These are phyloP conservation scores for Pseudogymnoascus sp. DNA, from an alignment of 2,329 filamentous ascomycete species.

Conservation along the genomic window DNA sequence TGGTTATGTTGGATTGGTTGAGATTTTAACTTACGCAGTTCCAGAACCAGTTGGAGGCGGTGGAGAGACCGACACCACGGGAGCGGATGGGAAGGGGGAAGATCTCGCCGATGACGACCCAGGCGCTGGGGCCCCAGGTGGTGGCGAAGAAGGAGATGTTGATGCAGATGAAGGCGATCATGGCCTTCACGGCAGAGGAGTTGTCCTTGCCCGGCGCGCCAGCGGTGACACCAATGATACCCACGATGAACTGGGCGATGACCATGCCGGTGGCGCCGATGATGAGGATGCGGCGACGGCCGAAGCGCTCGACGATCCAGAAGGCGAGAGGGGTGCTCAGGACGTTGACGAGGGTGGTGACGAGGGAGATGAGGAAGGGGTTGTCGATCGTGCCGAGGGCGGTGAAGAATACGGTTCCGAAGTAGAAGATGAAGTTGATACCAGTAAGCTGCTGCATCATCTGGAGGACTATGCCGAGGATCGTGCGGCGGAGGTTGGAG, in stretches of 20 bases:
- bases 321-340: constrained; percentile 71
- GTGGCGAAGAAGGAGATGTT: constrained; percentile 88
- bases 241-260: constrained; percentile 74
- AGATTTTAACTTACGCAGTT: constrained; percentile 44
- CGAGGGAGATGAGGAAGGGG: constrained; percentile 52
- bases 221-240: constrained; percentile 43
- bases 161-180: constrained; percentile 80
- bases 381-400: constrained; percentile 51
- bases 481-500: constrained; percentile 61
- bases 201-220: constrained; percentile 48
- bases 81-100: constrained; percentile 80
- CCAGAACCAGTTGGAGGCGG: constrained; percentile 85
- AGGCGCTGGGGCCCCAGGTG: constrained; percentile 75
- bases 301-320: constrained; percentile 74
- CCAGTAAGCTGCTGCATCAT: constrained; percentile 75
- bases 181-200: constrained; percentile 49
- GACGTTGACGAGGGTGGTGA: constrained; percentile 33
- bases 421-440: constrained; percentile 90
- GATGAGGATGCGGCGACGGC: constrained; percentile 73
- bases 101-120: constrained; percentile 80
- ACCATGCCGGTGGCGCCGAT: constrained; percentile 75
- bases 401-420: constrained; percentile 76
- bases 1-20: not conserved
- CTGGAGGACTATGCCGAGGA: constrained; percentile 65
- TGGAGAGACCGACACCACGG: constrained; percentile 75